Percentiles rank a stretch among this genome's conserved stretches.
These are phyloP conservation scores for Trametes cubensis DNA, from an alignment of 768 basidiomycete species.

Conservation along the genomic window DNA sequence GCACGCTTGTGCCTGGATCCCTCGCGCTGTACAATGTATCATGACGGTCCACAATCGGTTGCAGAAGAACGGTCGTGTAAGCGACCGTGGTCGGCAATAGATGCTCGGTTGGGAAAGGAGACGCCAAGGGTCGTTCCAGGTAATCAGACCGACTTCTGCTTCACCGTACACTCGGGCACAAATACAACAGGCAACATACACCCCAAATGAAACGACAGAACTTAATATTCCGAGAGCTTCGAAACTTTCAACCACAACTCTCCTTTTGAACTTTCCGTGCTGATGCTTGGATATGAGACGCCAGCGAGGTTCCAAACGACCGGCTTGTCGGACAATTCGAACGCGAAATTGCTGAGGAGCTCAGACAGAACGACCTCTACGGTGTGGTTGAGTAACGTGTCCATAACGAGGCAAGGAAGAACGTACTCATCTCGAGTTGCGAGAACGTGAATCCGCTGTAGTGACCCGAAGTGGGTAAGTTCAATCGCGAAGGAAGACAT, in stretches of 20 bases:
- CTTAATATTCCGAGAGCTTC: not conserved
- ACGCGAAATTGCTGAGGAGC: conserved; percentile 32
- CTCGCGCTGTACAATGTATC: too few relatives aligned
- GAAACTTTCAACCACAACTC: conserved; percentile 30
- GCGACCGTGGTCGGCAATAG: too few relatives aligned
- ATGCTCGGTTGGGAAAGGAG: too few relatives aligned
- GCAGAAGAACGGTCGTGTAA: too few relatives aligned
- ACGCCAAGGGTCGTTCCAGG: too few relatives aligned
- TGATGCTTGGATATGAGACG: conserved; percentile 30
- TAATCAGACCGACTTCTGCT: too few relatives aligned
- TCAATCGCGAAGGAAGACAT: too few relatives aligned
- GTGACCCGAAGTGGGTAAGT: not conserved
- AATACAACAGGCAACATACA: not conserved
- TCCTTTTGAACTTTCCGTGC: conserved; percentile 18
- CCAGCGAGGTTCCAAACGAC: conserved; percentile 34
- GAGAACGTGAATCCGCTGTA: conserved; percentile 31
- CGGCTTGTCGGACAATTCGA: conserved; percentile 29
- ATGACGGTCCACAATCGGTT: too few relatives aligned
- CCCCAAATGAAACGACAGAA: not conserved
- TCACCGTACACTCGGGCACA: not conserved
- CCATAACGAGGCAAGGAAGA: conserved; percentile 21
- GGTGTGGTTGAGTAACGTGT: conserved; percentile 15
- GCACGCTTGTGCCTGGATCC: too few relatives aligned
- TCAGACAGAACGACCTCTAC: conserved; percentile 35
- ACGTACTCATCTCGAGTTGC: conserved; percentile 31